Percentiles rank a stretch among this genome's conserved stretches.
Evolutionary conservation across 2,329 filamentous ascomycete species (phyloP).

Genomic region (Aspergillus melleus): DNA sequence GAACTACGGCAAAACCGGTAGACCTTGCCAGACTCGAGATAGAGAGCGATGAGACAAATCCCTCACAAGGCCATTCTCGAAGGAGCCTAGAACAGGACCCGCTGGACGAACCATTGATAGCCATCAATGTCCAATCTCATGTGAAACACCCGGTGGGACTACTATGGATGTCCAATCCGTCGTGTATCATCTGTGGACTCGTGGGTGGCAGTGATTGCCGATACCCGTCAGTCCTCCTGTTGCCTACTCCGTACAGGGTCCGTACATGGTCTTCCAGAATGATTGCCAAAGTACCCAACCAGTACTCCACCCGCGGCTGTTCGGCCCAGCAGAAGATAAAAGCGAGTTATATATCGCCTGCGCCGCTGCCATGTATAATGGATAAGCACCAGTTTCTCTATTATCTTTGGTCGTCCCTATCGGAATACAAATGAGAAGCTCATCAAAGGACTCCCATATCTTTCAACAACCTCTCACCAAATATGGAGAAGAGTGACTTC

Average conservation of each 20-base stretch:
- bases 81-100: not conserved
- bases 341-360: constrained; percentile 1
- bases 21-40: not conserved
- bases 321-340: constrained; percentile 5
- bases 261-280: not conserved
- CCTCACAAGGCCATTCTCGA: not conserved
- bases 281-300: not conserved
- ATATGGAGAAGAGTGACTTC: constrained; percentile 2
- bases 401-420: not conserved
- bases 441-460: not conserved
- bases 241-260: not conserved
- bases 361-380: not conserved
- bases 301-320: constrained; percentile 6
- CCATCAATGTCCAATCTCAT: not conserved
- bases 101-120: not conserved
- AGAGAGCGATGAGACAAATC: not conserved
- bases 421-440: not conserved
- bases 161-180: not conserved
- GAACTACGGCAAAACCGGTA: not conserved
- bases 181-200: not conserved
- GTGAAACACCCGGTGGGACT: constrained; percentile 6
- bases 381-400: not conserved
- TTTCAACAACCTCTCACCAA: not conserved
- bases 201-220: not conserved
- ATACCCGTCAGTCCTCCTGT: constrained; percentile 2